Evolutionary conservation across 1,284 basidiomycete species (phyloP).

Genomic region (Melampsora americana): DNA sequence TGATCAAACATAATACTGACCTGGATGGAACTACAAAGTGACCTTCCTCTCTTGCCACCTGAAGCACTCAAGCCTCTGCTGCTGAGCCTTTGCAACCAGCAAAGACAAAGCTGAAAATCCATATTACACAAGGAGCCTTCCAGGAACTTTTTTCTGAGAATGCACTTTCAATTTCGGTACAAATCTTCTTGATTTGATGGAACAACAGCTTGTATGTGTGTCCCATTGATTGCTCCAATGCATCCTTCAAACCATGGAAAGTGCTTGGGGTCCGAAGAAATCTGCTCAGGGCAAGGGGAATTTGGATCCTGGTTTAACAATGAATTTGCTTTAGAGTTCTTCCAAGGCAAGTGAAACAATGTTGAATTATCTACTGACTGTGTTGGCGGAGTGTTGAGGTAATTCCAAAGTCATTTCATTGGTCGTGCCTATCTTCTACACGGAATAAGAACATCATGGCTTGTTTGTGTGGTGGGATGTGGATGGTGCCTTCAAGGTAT

Average conservation of each 20-base stretch:
- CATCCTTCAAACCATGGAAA: conserved; percentile 52
- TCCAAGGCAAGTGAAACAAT: neutral
- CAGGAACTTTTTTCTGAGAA: conserved; percentile 52
- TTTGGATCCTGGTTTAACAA: neutral
- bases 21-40: neutral
- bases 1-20: neutral
- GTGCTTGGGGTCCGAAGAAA: neutral
- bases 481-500: too few species aligned
- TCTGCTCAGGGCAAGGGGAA: neutral
- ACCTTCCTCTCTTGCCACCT: conserved; percentile 48
- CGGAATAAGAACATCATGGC: too few species aligned
- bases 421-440: too few species aligned
- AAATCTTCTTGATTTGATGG: conserved; percentile 44
- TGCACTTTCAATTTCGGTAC: conserved; percentile 52
- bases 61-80: conserved; percentile 51
- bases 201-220: conserved; percentile 50
- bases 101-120: conserved; percentile 53
- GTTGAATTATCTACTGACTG: neutral
- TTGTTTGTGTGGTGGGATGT: too few species aligned
- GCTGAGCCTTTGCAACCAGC: conserved; percentile 56
- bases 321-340: neutral
- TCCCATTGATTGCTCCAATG: conserved; percentile 53
- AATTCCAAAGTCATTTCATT: too few species aligned
- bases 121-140: conserved; percentile 52
- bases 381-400: too few species aligned